phyloP scores from a whole-genome alignment of 2,329 filamentous ascomycete genomes.

The Ramichloridium luteum region DNA sequence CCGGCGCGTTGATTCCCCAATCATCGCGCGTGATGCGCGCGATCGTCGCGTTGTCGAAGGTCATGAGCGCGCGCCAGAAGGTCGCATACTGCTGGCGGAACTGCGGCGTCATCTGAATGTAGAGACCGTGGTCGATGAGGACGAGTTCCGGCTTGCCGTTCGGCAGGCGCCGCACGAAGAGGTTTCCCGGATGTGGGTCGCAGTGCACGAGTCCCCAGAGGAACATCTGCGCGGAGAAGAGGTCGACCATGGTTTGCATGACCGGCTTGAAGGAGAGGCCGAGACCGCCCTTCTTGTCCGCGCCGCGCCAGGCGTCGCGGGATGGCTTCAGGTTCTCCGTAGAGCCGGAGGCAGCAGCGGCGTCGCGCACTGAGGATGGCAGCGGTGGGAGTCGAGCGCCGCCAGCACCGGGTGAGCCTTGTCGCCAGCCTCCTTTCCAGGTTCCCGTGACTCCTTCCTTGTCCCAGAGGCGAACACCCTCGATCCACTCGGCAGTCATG shows the following conservation, averaged over 20 bases:
- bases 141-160: conserved; percentile 79
- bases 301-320: conserved; percentile 65
- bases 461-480: conserved; percentile 86
- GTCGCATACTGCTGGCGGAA: conserved; percentile 77
- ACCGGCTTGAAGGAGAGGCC: conserved; percentile 73
- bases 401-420: conserved; percentile 66
- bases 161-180: conserved; percentile 80
- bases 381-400: conserved; percentile 50
- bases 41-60: conserved; percentile 80
- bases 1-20: conserved; percentile 83
- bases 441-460: conserved; percentile 63
- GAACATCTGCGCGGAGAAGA: conserved; percentile 97
- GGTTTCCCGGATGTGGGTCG: conserved; percentile 94
- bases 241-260: conserved; percentile 92
- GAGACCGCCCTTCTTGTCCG: conserved; percentile 61
- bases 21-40: conserved; percentile 53
- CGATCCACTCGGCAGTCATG: conserved; percentile 95
- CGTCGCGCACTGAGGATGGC: conserved; percentile 12
- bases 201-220: conserved; percentile 93
- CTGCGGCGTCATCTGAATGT: conserved; percentile 74
- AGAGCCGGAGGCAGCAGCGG: conserved; percentile 30
- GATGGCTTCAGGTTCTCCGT: conserved; percentile 64
- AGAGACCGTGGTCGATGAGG: conserved; percentile 92
- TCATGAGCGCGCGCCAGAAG: conserved; percentile 91
- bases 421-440: conserved; percentile 67